Base-by-base conservation (phyloP, 257 asterid species). In the Lantana camara region DNA sequence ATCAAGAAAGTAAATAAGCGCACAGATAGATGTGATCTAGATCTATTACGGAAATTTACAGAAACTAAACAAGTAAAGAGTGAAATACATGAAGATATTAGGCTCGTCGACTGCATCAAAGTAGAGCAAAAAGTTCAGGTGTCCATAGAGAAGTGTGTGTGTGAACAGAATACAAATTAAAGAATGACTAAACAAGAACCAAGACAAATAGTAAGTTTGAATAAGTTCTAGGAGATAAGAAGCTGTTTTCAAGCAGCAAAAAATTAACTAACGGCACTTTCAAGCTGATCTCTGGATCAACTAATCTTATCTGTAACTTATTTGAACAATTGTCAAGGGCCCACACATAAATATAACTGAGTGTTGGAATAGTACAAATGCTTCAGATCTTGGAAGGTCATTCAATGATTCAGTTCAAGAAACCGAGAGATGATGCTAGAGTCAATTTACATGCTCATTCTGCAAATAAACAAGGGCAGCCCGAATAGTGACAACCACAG, bases 61-160 rank as follows among this genome's bases (percentile, higher is more conserved):
- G 19, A 21, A 32, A 38, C 12, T 42, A 16, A 40, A 23, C 9
- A 49, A 20, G 21, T 62, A 52, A 52, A 41, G 24, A 15, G 49
- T 35, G 62, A n/a, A n/a, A n/a, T 22, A 45, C 47, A 66, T 58
- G 23, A 29, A 68, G 32, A 19, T 53, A 66, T 37, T 51, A 51
- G 34, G 24, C 22, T 27, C n/a, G 42, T 16, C 45, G 7, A 40
- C 40, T 53, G 56, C 34, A 70, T 66, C 54, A 44, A 9, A 49
- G 41, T 42, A 55, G 34, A 70, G 59, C 2, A 59, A 29, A 34
- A 60, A 60, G 48, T 14, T 63, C 71, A 22, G 55, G 56, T 55
- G 13, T 51, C n/a, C n/a, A n/a, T n/a, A n/a, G n/a, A n/a, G n/a
- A n/a, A n/a, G 34, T 21, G 48, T 37, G 63, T 21, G 27, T 17